Base-by-base conservation (phyloP, 192 early-diverging fungal genomes). In the Backusella westeae region DNA sequence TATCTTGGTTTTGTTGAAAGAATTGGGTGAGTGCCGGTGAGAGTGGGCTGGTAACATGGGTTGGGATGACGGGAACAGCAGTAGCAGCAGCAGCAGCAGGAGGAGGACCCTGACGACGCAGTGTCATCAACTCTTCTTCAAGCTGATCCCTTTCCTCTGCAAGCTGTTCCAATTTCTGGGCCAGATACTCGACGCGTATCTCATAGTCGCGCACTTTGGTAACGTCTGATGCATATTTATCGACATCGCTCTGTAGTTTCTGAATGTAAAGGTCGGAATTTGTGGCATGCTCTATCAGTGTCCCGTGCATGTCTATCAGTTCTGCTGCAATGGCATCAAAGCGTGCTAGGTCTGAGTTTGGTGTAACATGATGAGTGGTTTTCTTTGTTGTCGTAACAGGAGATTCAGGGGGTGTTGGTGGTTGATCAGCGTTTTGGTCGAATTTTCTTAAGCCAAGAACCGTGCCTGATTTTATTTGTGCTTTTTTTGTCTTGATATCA, bases 141-240 rank as follows among this genome's bases (percentile, higher is more conserved):
- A 69, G 19, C 4, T 73, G 32, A 21, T 79, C 78, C 34, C 71
- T 39, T 46, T 79, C 73, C 32, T 79, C 78, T 0, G 78, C 52
- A 10, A 79, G 35, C 17, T 79, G 78, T 19, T 79, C 78, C 29
- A 79, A 39, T 63, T 79, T 79, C 21, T 73, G 71, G 1, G 78
- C 73, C 0, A 79, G 38, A 44, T 79, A 79, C 56, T 79, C 78
- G 14, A 79, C 78, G 19, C 78, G 65, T 15, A 79, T 79, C 46
- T 79, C 78, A 41, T 74, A 75, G 34, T 79, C 78, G 32, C 78
- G 32, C 23, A 69, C 73, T 34, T 79, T 79, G 1, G 78, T 79
- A 0, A 46, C 34, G 42, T 79, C 73, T 1, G 67, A 72, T 23
- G 66, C 34, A 44, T 42, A 75, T 15, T 36, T 69, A 19, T 79